phyloP scores from a whole-genome alignment of 495 filamentous ascomycete genomes.

The Podospora pseudoanserina region DNA sequence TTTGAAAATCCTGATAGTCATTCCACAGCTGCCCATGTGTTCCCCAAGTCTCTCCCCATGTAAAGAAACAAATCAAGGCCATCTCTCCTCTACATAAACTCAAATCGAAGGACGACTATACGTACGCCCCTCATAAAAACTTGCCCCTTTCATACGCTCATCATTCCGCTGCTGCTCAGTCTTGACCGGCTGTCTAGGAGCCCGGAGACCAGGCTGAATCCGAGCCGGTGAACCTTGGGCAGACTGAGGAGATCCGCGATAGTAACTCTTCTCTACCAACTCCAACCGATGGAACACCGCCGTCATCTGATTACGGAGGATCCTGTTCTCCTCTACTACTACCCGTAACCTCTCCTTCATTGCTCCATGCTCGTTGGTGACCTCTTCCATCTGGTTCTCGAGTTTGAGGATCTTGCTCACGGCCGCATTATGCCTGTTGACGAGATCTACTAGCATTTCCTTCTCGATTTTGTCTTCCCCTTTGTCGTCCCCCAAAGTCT shows the following conservation, averaged over 20 bases:
- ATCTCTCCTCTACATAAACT: not conserved
- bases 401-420: too few relatives aligned
- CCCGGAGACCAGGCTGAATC: too few relatives aligned
- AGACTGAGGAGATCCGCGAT: not conserved
- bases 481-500: too few relatives aligned
- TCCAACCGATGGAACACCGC: not conserved
- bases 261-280: not conserved
- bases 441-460: too few relatives aligned
- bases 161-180: not conserved
- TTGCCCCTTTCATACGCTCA: not conserved
- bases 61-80: not conserved
- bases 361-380: not conserved
- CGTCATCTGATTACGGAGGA: not conserved
- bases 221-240: too few relatives aligned
- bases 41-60: not conserved
- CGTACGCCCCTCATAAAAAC: not conserved
- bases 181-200: not conserved
- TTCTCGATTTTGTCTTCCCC: too few relatives aligned
- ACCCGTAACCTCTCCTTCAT: not conserved
- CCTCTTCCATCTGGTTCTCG: not conserved
- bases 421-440: too few relatives aligned
- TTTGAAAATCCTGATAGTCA: too few relatives aligned
- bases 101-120: not conserved
- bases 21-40: too few relatives aligned
- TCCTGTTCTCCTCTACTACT: not conserved